Conservation (phyloP, 2,329 filamentous ascomycete genomes). For the Pseudogymnoascus sp. region DNA sequence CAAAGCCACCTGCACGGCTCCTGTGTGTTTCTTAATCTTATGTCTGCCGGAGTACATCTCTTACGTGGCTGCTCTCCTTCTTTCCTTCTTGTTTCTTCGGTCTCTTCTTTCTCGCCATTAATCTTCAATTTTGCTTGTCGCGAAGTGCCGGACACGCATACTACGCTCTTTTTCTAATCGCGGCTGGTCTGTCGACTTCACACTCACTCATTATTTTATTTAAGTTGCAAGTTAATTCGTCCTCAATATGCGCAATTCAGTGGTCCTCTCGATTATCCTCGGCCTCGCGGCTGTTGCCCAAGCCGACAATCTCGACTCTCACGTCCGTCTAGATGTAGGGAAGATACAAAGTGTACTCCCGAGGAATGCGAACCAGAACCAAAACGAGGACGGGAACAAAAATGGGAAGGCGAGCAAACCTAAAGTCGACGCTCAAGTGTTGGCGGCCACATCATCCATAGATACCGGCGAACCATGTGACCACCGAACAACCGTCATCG, state of each 20-base stretch:
- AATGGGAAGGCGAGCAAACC: not conserved
- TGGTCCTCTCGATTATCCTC: not conserved
- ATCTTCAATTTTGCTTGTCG: not conserved
- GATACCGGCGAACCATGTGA: not conserved
- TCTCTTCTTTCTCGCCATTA: conserved; percentile 1
- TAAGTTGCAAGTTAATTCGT: not conserved
- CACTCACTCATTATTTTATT: not conserved
- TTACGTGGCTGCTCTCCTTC: not conserved
- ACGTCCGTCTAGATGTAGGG: not conserved
- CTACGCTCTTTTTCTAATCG: conserved; percentile 6
- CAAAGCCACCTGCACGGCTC: not conserved
- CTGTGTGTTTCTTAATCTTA: conserved; percentile 6
- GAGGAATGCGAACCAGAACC: not conserved
- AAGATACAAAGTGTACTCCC: not conserved
- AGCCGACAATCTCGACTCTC: not conserved
- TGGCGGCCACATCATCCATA: not conserved
- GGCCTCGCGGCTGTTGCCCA: not conserved
- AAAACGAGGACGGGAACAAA: not conserved
- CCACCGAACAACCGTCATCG: not conserved
- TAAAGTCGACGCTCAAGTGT: not conserved
- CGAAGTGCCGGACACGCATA: conserved; percentile 1
- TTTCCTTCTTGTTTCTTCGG: not conserved
- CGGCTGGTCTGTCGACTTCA: conserved; percentile 7
- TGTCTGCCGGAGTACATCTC: not conserved
- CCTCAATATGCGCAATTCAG: not conserved